Conservation (phyloP, 106 monocot genomes). For the Gastrodia elata region DNA sequence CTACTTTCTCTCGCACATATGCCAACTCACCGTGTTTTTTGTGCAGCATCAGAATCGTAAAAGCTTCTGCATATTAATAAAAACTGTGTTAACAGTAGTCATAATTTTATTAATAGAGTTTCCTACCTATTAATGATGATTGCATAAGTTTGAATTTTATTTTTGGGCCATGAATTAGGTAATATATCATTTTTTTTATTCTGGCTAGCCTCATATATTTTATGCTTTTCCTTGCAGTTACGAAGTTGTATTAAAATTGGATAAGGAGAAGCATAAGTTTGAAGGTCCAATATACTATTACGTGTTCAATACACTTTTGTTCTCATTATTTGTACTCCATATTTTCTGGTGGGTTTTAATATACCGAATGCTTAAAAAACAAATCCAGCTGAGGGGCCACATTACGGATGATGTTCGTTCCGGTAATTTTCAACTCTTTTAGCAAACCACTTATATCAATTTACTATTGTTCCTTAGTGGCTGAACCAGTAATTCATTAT, state of each 20-base stretch:
- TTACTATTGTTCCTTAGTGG: neutral
- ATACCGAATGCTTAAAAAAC: constrained; percentile 79
- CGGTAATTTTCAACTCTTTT: constrained; percentile 30
- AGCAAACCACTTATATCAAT: neutral
- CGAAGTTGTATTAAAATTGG: constrained; percentile 43
- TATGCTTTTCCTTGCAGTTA: constrained; percentile 35
- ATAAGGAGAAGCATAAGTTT: constrained; percentile 52
- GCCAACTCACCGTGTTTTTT: too few species aligned
- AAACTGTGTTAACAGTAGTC: neutral
- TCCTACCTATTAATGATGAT: neutral
- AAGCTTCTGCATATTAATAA: too few species aligned
- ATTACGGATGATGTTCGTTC: constrained; percentile 86
- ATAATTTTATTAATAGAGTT: neutral
- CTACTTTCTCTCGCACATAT: too few species aligned
- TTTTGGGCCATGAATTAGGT: neutral
- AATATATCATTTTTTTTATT: neutral
- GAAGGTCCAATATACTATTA: constrained; percentile 72
- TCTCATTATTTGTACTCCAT: constrained; percentile 76
- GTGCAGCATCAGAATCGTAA: too few species aligned
- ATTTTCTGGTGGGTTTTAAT: constrained; percentile 96
- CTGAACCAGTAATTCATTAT: neutral
- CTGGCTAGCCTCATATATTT: constrained; percentile 1
- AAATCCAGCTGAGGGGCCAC: constrained; percentile 67
- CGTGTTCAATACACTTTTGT: constrained; percentile 73
- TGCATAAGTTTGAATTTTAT: neutral